These are phyloP conservation scores for Medakamo hakoo DNA, from an alignment of 139 green algal genomes.

Conservation along the genomic window DNA sequence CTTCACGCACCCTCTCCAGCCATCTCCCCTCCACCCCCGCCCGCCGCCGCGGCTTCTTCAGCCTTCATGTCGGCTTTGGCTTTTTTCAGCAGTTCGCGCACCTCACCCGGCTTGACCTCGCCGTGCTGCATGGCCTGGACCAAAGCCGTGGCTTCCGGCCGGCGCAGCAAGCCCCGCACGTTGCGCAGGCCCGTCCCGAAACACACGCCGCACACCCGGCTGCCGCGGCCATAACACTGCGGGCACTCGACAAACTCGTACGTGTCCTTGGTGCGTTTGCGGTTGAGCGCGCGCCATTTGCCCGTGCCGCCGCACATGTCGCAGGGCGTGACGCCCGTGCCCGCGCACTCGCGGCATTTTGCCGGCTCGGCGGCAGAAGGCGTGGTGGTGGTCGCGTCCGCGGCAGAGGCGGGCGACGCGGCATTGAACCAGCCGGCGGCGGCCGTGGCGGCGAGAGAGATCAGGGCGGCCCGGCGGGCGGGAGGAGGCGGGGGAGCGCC, in stretches of 20 bases:
- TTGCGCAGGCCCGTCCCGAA: slow-evolving; percentile 90
- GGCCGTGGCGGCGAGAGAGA: too few species aligned
- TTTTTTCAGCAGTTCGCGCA: slow-evolving; percentile 25
- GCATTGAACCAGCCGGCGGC: too few species aligned
- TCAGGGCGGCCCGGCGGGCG: too few species aligned
- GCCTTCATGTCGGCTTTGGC: slow-evolving; percentile 13
- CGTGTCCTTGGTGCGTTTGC: slow-evolving; percentile 67
- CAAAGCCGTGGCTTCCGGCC: slow-evolving; percentile 72
- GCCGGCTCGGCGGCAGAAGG: slow-evolving; percentile 1
- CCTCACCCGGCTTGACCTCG: slow-evolving; percentile 54
- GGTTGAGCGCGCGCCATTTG: slow-evolving; percentile 91
- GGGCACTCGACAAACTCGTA: slow-evolving; percentile 99
- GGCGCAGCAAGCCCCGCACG: slow-evolving; percentile 75
- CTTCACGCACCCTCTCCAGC: not conserved
- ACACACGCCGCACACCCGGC: slow-evolving; percentile 83
- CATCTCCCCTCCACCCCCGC: too few species aligned
- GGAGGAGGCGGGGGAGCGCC: not conserved
- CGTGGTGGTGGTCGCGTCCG: too few species aligned
- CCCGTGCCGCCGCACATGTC: slow-evolving; percentile 98
- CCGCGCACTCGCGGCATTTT: slow-evolving; percentile 62
- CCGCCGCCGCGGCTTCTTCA: too few species aligned
- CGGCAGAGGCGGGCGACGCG: too few species aligned
- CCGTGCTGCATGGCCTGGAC: slow-evolving; percentile 91
- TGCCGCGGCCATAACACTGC: slow-evolving; percentile 82
- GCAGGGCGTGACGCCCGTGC: slow-evolving; percentile 58